Evolutionary conservation across 495 filamentous ascomycete species (phyloP), one percentile per base, ranked within the genome.

Genomic region (Aspergillus nidulans): DNA sequence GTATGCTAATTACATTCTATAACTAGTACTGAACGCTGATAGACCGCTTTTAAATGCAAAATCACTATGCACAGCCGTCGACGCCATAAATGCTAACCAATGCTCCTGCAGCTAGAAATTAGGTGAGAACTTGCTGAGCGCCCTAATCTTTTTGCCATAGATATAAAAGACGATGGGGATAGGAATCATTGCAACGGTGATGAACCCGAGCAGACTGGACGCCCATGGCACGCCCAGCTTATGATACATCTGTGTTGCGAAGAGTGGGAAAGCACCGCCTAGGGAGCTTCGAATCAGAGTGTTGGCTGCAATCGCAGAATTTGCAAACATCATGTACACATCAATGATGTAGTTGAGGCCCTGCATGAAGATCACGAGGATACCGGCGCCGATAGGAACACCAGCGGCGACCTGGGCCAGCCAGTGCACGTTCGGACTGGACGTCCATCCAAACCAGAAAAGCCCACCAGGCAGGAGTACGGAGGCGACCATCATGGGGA

Each of bases 121-220:
- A 9, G 75, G 75, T 13, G 65, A 67, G 54, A 75, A 77, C 45
- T 68, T 74, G 58, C 77, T 81, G 73, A 74, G 69, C 32, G 63
- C 66, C 40, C 86, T 70, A 39, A 91, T 84, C 68, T 72, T 77
- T 62, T 75, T 78, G 3, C 87, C 88, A 58, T 81, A 90, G n/a
- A 81, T 66, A 59, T 75, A 90, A 66, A 92, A 91, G 25, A 87
- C 59, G 47, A 87, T 73, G 5, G 88, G 88, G 19, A 89, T 83
- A 0, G 87, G 87, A 10, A 89, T 74, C 70, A 91, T 77, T 6
- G 80, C 74, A 21, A 80, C 59, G 3, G 81, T 77, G 39, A 90
- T 72, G 49, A 86, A 88, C 0, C 78, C 88, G 23, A 89, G 73
- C 41, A 89, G 69, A 65, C 78, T 83, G 4, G 81, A 84, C 3